These are phyloP conservation scores for Coemansia sp. DNA, from an alignment of 192 early-diverging fungal genomes.

Conservation along the genomic window DNA sequence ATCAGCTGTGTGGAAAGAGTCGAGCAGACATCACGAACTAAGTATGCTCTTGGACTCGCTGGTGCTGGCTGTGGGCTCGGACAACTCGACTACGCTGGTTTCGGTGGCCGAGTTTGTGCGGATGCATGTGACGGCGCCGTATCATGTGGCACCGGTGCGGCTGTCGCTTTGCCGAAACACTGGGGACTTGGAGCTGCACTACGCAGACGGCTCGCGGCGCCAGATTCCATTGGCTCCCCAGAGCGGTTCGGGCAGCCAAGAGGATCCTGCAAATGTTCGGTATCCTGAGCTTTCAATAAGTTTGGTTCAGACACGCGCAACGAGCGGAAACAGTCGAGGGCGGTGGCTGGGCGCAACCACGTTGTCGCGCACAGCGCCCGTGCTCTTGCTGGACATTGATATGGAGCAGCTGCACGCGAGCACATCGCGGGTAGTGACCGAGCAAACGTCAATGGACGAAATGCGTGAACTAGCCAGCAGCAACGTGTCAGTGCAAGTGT, in stretches of 20 bases:
- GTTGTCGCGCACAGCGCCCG: slow-evolving; percentile 9
- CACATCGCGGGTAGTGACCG: slow-evolving; percentile 16
- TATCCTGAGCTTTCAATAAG: slow-evolving; percentile 7
- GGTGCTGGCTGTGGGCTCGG: slow-evolving; percentile 31
- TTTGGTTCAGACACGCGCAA: not conserved
- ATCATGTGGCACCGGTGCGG: slow-evolving; percentile 17
- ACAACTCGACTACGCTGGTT: slow-evolving; percentile 36
- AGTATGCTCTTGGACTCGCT: slow-evolving; percentile 18
- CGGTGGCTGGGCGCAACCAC: slow-evolving; percentile 9
- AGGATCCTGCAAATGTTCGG: not conserved
- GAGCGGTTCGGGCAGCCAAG: slow-evolving; percentile 1
- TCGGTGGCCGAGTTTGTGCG: slow-evolving; percentile 33
- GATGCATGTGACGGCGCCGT: slow-evolving; percentile 30
- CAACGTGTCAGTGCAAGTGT: slow-evolving; percentile 18
- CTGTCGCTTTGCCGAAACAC: slow-evolving; percentile 16
- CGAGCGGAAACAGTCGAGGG: not conserved
- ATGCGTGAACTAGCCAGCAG: slow-evolving; percentile 16
- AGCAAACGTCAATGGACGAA: slow-evolving; percentile 17
- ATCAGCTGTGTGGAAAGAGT: slow-evolving; percentile 20
- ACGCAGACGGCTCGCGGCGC: slow-evolving; percentile 24
- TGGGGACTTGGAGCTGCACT: slow-evolving; percentile 24
- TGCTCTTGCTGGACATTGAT: slow-evolving; percentile 35
- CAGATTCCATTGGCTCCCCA: slow-evolving; percentile 14
- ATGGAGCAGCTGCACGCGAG: slow-evolving; percentile 27
- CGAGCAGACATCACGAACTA: slow-evolving; percentile 10